Evolutionary conservation across 2,329 filamentous ascomycete species (phyloP).

Genomic region (Cordyceps javanica): DNA sequence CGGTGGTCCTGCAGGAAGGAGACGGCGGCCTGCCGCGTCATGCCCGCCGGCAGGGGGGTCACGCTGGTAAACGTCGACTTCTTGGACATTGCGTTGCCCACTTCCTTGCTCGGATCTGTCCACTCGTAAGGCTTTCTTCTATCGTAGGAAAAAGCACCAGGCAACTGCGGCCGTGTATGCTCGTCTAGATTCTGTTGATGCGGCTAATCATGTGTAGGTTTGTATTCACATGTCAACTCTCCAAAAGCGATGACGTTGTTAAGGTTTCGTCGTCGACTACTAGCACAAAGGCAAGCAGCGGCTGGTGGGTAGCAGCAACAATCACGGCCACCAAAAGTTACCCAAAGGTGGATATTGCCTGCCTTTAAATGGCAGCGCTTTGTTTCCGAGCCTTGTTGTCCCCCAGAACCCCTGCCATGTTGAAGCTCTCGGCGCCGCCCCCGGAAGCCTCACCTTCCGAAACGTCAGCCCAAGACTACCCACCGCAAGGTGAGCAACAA

Average conservation of each 20-base stretch:
- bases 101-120: too few relatives aligned
- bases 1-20: conserved; percentile 70
- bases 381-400: neutral
- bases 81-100: conserved; percentile 2
- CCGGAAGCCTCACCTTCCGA: neutral
- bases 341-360: neutral
- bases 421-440: neutral
- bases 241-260: neutral
- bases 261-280: neutral
- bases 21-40: conserved; percentile 65
- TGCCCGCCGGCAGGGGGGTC: conserved; percentile 65
- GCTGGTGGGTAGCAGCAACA: neutral
- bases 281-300: neutral
- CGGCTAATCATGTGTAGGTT: neutral
- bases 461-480: neutral
- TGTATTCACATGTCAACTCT: neutral
- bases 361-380: neutral
- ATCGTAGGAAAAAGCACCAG: too few relatives aligned
- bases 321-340: neutral
- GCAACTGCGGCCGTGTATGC: neutral
- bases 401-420: neutral
- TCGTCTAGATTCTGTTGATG: neutral
- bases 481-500: neutral
- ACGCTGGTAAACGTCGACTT: conserved; percentile 67
- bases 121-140: too few relatives aligned